phyloP scores from a whole-genome alignment of 2,329 filamentous ascomycete genomes.

The Colletotrichum graminicola region DNA sequence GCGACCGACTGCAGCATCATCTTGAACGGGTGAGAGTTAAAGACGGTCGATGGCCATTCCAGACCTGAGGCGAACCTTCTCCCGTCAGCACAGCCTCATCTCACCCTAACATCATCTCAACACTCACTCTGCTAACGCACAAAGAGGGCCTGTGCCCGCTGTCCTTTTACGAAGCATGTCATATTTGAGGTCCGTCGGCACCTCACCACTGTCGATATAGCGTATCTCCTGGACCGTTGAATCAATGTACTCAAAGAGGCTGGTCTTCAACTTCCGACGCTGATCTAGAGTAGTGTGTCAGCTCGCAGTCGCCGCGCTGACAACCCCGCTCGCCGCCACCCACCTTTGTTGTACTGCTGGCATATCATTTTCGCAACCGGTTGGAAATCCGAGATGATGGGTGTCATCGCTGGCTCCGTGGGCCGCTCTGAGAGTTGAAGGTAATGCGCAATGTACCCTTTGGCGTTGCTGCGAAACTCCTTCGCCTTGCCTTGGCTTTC shows the following conservation, averaged over 20 bases:
- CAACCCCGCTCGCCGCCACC: background rate
- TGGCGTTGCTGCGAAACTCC: slow-evolving; percentile 26
- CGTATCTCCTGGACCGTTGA: slow-evolving; percentile 33
- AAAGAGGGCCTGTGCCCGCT: slow-evolving; percentile 34
- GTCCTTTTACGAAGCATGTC: slow-evolving; percentile 31
- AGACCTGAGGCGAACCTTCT: slow-evolving; percentile 32
- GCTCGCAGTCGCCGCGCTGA: background rate
- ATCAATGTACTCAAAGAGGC: slow-evolving; percentile 35
- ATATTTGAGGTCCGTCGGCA: slow-evolving; percentile 31
- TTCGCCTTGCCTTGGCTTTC: slow-evolving; percentile 15
- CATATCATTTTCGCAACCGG: slow-evolving; percentile 28
- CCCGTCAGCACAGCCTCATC: slow-evolving; percentile 10
- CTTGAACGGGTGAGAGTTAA: slow-evolving; percentile 15
- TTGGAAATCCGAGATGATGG: slow-evolving; percentile 20
- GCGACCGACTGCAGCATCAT: slow-evolving; percentile 30
- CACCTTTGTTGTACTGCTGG: slow-evolving; percentile 30
- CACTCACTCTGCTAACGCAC: slow-evolving; percentile 38
- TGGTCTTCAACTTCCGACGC: slow-evolving; percentile 21
- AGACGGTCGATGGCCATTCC: slow-evolving; percentile 12
- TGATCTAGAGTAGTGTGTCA: slow-evolving; percentile 25
- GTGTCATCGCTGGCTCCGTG: background rate
- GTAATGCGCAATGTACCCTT: slow-evolving; percentile 28
- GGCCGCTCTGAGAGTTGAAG: slow-evolving; percentile 25
- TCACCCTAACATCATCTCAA: too few relatives aligned
- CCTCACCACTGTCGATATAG: slow-evolving; percentile 28